These are phyloP conservation scores for Penicillium polonicum DNA, from an alignment of 2,329 filamentous ascomycete genomes.

Conservation along the genomic window DNA sequence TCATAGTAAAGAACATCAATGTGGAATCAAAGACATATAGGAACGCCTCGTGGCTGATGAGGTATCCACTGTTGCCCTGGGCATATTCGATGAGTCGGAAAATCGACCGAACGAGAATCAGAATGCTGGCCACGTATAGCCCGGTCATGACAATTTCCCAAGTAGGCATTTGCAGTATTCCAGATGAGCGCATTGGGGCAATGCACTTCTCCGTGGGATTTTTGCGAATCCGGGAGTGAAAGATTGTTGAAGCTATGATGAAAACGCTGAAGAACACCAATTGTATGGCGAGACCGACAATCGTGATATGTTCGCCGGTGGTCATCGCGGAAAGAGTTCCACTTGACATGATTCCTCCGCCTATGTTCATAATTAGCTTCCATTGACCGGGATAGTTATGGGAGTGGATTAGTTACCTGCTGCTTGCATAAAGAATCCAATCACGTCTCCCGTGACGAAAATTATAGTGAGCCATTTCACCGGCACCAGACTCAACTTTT, in stretches of 20 bases:
- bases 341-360: conserved; percentile 11
- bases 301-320: conserved; percentile 17
- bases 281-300: conserved; percentile 20
- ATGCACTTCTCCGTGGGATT: conserved; percentile 9
- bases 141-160: conserved; percentile 1
- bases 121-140: conserved; percentile 11
- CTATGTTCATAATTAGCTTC: neutral
- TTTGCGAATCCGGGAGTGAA: conserved; percentile 16
- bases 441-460: conserved; percentile 50
- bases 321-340: neutral
- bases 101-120: conserved; percentile 23
- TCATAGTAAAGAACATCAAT: neutral
- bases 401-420: conserved; percentile 11
- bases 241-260: conserved; percentile 14
- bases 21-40: conserved; percentile 24
- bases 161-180: neutral
- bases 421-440: conserved; percentile 49
- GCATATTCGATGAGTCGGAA: conserved; percentile 23
- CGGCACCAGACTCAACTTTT: conserved; percentile 44
- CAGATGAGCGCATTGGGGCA: neutral
- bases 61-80: conserved; percentile 23
- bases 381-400: neutral
- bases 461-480: conserved; percentile 47
- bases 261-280: conserved; percentile 23
- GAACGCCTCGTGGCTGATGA: conserved; percentile 24